phyloP scores from a whole-genome alignment of 495 filamentous ascomycete species.

The Cercophora scortea region DNA sequence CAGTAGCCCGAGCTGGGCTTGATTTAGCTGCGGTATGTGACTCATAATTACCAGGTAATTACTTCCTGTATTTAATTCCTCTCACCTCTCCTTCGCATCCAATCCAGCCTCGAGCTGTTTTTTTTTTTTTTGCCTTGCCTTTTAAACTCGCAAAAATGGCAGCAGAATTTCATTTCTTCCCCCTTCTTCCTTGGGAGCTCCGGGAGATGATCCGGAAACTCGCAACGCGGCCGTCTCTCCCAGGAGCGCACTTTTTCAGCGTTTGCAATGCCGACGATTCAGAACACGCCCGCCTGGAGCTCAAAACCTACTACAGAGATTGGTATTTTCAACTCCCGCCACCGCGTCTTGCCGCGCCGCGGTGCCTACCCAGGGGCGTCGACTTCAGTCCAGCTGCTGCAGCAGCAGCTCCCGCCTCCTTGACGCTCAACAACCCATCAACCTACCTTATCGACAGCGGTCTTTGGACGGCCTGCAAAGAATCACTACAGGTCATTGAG shows the following conservation, averaged over 20 bases:
- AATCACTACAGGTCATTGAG: conserved; percentile 3
- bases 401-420: conserved; percentile 6
- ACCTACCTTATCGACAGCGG: conserved; percentile 7
- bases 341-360: conserved; percentile 1
- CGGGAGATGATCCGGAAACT: conserved; percentile 6
- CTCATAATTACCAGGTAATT: too few species aligned
- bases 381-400: not conserved
- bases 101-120: too few species aligned
- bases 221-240: conserved; percentile 4
- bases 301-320: not conserved
- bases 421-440: conserved; percentile 7
- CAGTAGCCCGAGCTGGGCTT: too few species aligned
- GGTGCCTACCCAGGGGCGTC: conserved; percentile 3
- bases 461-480: conserved; percentile 8
- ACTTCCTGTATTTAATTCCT: too few species aligned
- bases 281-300: not conserved
- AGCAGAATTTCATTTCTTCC: conserved; percentile 3
- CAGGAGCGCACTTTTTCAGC: conserved; percentile 7
- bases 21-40: too few species aligned
- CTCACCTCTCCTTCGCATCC: too few species aligned
- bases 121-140: too few species aligned
- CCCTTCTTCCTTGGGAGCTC: conserved; percentile 4
- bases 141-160: too few species aligned
- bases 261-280: not conserved
- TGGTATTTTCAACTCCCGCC: not conserved